These are phyloP conservation scores for Polytrichum commune DNA, from an alignment of 225 moss, liverwort and hornwort genomes.

Conservation along the genomic window DNA sequence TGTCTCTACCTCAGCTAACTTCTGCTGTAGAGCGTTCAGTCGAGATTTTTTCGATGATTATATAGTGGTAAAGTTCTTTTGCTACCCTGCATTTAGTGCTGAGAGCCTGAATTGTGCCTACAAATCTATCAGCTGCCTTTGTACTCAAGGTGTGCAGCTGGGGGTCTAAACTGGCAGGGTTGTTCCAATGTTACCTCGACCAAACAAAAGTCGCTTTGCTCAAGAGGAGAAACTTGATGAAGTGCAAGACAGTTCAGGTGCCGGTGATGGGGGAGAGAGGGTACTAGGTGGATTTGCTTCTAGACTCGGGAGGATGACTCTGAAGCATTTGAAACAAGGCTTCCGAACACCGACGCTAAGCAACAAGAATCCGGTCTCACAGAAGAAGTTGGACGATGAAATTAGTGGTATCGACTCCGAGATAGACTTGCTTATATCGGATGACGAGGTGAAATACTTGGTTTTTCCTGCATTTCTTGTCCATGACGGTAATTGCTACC, in stretches of 20 bases:
- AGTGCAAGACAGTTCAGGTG: slow-evolving; percentile 13
- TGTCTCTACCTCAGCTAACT: too few relatives aligned
- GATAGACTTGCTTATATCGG: too few relatives aligned
- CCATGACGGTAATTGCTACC: too few relatives aligned
- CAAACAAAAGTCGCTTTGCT: slow-evolving; percentile 11
- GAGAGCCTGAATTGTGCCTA: too few relatives aligned
- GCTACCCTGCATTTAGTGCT: too few relatives aligned
- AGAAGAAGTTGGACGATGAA: slow-evolving; percentile 25
- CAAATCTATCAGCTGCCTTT: too few relatives aligned
- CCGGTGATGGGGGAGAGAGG: slow-evolving; percentile 22
- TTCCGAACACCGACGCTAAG: slow-evolving; percentile 28
- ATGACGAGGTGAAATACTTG: too few relatives aligned
- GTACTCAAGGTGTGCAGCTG: too few relatives aligned
- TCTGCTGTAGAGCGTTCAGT: too few relatives aligned
- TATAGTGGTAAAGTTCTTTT: too few relatives aligned
- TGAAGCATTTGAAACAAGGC: slow-evolving; percentile 33
- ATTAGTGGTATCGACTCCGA: slow-evolving; percentile 15
- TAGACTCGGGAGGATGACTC: slow-evolving; percentile 32
- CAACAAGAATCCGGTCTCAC: slow-evolving; percentile 12
- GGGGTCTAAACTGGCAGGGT: slow-evolving; percentile 17
- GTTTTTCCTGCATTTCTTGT: too few relatives aligned
- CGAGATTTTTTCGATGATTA: too few relatives aligned
- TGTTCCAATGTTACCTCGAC: slow-evolving; percentile 9
- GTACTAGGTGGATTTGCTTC: slow-evolving; percentile 43
- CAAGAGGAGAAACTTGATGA: slow-evolving; percentile 36